A percentile compares a stretch with the other conserved stretches of the same genome.
These are phyloP conservation scores for Pichia cactophila DNA, from an alignment of 1,139 yeast genomes.

Conservation along the genomic window DNA sequence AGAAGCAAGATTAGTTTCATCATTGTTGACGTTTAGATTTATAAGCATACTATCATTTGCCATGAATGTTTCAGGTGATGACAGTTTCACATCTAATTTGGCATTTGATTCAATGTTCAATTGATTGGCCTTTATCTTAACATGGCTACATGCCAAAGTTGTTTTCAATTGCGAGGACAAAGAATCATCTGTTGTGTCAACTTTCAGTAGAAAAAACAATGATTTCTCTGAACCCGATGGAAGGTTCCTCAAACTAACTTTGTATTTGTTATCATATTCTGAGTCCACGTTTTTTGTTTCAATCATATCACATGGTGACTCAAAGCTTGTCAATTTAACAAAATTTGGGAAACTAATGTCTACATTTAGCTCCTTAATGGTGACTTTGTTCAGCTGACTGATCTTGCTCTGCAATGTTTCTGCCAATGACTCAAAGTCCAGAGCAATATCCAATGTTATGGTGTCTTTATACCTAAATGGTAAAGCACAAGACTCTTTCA, in stretches of 20 bases:
- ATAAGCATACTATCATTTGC: slow-evolving; percentile 4
- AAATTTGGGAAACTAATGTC: slow-evolving; percentile 15
- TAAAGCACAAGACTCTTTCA: slow-evolving; percentile 3
- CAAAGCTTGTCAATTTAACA: slow-evolving; percentile 17
- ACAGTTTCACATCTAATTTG: slow-evolving; percentile 4
- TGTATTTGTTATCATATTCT: slow-evolving; percentile 1
- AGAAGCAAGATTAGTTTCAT: neutral
- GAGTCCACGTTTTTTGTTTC: slow-evolving; percentile 9
- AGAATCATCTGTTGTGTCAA: slow-evolving; percentile 19
- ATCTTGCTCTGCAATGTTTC: slow-evolving; percentile 10
- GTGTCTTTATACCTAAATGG: slow-evolving; percentile 1
- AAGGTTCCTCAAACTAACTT: slow-evolving; percentile 7
- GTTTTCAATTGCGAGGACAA: slow-evolving; percentile 2
- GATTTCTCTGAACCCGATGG: slow-evolving; percentile 18
- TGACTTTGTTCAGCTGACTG: slow-evolving; percentile 14
- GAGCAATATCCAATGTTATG: slow-evolving; percentile 15
- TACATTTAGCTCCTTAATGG: slow-evolving; percentile 15
- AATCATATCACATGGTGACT: slow-evolving; percentile 7
- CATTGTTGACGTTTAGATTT: slow-evolving; percentile 8
- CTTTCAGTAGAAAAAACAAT: slow-evolving; percentile 18
- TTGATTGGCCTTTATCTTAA: slow-evolving; percentile 3
- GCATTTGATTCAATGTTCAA: neutral
- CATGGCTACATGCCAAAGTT: slow-evolving; percentile 3
- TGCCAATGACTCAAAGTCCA: slow-evolving; percentile 19
- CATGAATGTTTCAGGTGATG: slow-evolving; percentile 1